phyloP scores from a whole-genome alignment of 2,329 filamentous ascomycete genomes.

The Tolypocladium ophioglossoides region DNA sequence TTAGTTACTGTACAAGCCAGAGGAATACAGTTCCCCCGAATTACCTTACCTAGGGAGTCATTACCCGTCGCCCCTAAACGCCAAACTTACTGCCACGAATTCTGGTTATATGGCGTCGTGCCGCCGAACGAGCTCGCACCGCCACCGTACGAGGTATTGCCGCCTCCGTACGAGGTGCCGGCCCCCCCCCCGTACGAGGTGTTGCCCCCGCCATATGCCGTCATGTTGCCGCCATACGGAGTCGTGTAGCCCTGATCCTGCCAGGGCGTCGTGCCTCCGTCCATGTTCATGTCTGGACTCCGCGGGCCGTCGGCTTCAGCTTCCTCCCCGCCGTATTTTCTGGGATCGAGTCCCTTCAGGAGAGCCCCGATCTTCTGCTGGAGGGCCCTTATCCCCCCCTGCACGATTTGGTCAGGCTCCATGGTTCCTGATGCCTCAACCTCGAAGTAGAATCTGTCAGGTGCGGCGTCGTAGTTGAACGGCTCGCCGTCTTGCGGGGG shows the following conservation, averaged over 20 bases:
- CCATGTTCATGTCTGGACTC: slow-evolving; percentile 54
- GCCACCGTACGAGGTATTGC: slow-evolving; percentile 57
- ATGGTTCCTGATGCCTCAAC: slow-evolving; percentile 83
- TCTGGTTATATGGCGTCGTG: slow-evolving; percentile 35
- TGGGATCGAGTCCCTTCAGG: slow-evolving; percentile 45
- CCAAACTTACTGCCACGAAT: slow-evolving; percentile 32
- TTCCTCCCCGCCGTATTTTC: slow-evolving; percentile 41
- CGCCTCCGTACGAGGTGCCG: slow-evolving; percentile 25
- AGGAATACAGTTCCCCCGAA: neutral
- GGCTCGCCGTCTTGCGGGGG: slow-evolving; percentile 70
- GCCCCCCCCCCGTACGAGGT: slow-evolving; percentile 53
- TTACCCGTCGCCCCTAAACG: slow-evolving; percentile 1
- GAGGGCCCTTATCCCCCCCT: slow-evolving; percentile 77
- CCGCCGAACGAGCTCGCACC: slow-evolving; percentile 31
- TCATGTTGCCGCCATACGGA: slow-evolving; percentile 50
- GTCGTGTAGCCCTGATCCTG: slow-evolving; percentile 59
- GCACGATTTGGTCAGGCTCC: slow-evolving; percentile 80
- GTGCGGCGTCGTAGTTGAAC: slow-evolving; percentile 85
- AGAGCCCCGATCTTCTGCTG: slow-evolving; percentile 83
- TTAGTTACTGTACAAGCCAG: neutral
- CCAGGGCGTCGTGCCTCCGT: slow-evolving; percentile 44
- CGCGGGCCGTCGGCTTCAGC: slow-evolving; percentile 53
- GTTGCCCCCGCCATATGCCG: slow-evolving; percentile 53
- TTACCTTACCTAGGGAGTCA: too few relatives aligned
- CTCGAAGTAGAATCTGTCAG: slow-evolving; percentile 82